Base-by-base conservation (phyloP, 257 asterid genomes). In the Striga asiatica region DNA sequence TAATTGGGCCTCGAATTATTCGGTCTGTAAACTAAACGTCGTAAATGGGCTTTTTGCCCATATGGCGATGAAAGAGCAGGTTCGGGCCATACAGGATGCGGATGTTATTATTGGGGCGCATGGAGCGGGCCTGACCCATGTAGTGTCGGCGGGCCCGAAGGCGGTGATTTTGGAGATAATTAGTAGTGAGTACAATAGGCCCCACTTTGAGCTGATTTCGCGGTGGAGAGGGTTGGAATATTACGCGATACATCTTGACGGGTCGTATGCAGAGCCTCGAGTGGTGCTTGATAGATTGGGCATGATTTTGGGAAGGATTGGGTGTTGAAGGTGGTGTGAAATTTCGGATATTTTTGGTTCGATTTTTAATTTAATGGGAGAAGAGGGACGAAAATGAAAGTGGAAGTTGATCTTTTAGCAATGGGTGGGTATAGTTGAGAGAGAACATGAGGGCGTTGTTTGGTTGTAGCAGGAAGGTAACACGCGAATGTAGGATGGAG, bases 121-220 rank as follows among this genome's bases (percentile, higher is more conserved):
- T 37, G 99, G 99, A n/a, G 99, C 99, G 0, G 99, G 99, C 25
- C 67, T 92, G 32, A 88, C 99, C 23, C 99, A 92, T 57, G 81
- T 81, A 42, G 82, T 92, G 13, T 81, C 99, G 3, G 95, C 97
- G 8, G 56, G 65, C 7, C 76, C 82, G 0, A 55, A 65, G n/a
- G 69, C 97, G 0, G 78, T 75, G 37, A 75, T 92, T 55, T 58
- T 92, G 11, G 99, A 92, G 83, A 82, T 92, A 25, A 70, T 92
- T 55, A 82, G 93, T 66, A 80, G 86, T 2, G 84, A 81, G 35
- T 92, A 79, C 50, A 71, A 67, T 39, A 75, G 97, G 50, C 95
- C 97, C 0, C 99, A 92, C 64, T 92, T 92, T 20, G 81, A 74
- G 10, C 74, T 92, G 61, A 88, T 92, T 50, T 86, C 99, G 0